A percentile compares a stretch with the other conserved stretches of the same genome.
Evolutionary conservation across 805 yeast species (phyloP).

Genomic region (Kuraishia ogatae): DNA sequence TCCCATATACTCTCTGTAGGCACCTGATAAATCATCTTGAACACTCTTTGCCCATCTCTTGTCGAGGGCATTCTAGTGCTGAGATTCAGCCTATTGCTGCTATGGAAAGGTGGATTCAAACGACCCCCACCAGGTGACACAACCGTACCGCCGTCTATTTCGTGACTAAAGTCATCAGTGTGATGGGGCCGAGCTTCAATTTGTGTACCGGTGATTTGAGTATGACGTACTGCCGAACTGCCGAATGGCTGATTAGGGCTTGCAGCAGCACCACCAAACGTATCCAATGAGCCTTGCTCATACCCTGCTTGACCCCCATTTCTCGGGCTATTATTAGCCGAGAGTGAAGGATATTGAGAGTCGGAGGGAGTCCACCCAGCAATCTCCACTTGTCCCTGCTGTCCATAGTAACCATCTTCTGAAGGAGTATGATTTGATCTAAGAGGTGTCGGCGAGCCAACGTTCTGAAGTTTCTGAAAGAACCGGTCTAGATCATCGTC

Average conservation of each 20-base stretch:
- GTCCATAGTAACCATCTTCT: neutral
- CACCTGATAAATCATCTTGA: conserved; percentile 53
- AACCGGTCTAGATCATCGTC: conserved; percentile 33
- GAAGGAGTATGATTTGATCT: neutral
- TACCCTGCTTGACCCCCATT: neutral
- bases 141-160: neutral
- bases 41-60: conserved; percentile 46
- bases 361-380: neutral
- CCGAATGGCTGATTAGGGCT: neutral
- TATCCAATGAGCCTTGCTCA: neutral
- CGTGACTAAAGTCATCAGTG: neutral
- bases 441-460: conserved; percentile 1
- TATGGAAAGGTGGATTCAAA: neutral
- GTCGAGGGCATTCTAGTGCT: conserved; percentile 7
- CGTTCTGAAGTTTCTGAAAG: conserved; percentile 33
- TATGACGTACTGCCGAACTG: neutral
- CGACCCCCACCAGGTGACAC: neutral
- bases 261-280: neutral
- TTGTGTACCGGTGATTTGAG: neutral
- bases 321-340: neutral
- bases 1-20: conserved; percentile 66
- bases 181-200: neutral
- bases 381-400: neutral
- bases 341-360: neutral
- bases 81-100: neutral